Percentiles rank a stretch among this genome's conserved stretches.
Conservation (phyloP, 116 monocot species). For the Cymodocea nodosa region DNA sequence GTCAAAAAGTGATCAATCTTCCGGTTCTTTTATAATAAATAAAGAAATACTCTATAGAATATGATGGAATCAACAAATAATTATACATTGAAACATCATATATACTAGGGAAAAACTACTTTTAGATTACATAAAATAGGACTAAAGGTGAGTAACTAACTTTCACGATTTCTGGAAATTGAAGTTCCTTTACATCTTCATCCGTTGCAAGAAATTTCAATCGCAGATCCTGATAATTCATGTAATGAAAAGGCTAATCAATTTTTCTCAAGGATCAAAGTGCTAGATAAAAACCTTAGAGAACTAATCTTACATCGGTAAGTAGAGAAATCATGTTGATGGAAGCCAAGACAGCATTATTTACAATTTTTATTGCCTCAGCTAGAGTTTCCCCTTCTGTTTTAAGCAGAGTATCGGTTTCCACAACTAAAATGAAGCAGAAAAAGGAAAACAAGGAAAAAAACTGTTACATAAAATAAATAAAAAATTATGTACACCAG, state of each 20-base stretch:
- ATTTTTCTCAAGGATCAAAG: not conserved
- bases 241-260: not conserved
- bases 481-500: not conserved
- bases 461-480: not conserved
- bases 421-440: constrained; percentile 32
- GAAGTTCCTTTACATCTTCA: constrained; percentile 44
- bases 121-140: not conserved
- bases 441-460: not conserved
- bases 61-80: too few species aligned
- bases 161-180: constrained; percentile 34
- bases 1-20: too few species aligned
- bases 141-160: constrained; percentile 16
- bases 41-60: too few species aligned
- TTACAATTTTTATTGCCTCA: constrained; percentile 76
- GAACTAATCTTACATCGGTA: constrained; percentile 48
- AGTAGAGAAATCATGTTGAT: constrained; percentile 47
- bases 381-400: constrained; percentile 62
- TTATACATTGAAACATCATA: too few species aligned
- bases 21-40: too few species aligned
- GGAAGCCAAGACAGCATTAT: constrained; percentile 69
- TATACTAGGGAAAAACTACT: not conserved
- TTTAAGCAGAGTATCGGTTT: constrained; percentile 68
- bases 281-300: constrained; percentile 1
- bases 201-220: constrained; percentile 31
- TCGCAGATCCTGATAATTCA: constrained; percentile 33